phyloP scores from a whole-genome alignment of 2,329 filamentous ascomycete species.

The Alternaria brassicae region DNA sequence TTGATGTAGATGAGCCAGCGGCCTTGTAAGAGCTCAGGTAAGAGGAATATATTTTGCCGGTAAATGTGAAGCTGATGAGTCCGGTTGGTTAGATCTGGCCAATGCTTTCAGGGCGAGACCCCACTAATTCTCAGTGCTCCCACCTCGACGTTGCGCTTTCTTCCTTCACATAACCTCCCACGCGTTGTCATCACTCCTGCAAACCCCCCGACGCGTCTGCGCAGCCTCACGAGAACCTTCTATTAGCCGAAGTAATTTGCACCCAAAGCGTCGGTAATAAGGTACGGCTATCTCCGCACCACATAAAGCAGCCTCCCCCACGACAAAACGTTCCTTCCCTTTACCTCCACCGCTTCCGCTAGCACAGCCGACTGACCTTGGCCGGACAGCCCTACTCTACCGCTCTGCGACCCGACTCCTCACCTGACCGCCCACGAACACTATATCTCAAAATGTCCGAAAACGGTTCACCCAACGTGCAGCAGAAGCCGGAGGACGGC shows the following conservation, averaged over 20 bases:
- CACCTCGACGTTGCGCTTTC: slow-evolving; percentile 34
- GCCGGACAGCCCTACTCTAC: slow-evolving; percentile 6
- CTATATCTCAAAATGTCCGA: slow-evolving; percentile 50
- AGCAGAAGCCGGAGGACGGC: slow-evolving; percentile 55
- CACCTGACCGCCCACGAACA: slow-evolving; percentile 7
- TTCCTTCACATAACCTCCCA: slow-evolving; percentile 22
- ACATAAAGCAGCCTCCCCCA: slow-evolving; percentile 32
- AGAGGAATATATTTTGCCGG: slow-evolving; percentile 5
- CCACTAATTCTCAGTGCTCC: slow-evolving; percentile 39
- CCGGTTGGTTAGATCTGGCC: slow-evolving; percentile 26
- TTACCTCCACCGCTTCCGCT: slow-evolving; percentile 28
- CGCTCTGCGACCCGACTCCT: slow-evolving; percentile 1
- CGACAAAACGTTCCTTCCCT: slow-evolving; percentile 22
- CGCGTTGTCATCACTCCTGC: slow-evolving; percentile 37
- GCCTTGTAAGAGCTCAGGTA: not conserved
- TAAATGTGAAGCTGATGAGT: slow-evolving; percentile 20
- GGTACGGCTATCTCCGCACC: slow-evolving; percentile 25
- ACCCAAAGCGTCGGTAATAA: slow-evolving; percentile 20
- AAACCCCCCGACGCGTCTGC: slow-evolving; percentile 26
- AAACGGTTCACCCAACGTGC: slow-evolving; percentile 50
- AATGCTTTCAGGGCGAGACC: slow-evolving; percentile 35
- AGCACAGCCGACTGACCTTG: slow-evolving; percentile 25
- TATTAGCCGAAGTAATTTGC: slow-evolving; percentile 21
- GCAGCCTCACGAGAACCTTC: slow-evolving; percentile 12
- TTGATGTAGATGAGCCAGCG: not conserved